These are phyloP conservation scores for Corynespora cassiicola DNA, from an alignment of 2,329 filamentous ascomycete genomes.

Conservation along the genomic window DNA sequence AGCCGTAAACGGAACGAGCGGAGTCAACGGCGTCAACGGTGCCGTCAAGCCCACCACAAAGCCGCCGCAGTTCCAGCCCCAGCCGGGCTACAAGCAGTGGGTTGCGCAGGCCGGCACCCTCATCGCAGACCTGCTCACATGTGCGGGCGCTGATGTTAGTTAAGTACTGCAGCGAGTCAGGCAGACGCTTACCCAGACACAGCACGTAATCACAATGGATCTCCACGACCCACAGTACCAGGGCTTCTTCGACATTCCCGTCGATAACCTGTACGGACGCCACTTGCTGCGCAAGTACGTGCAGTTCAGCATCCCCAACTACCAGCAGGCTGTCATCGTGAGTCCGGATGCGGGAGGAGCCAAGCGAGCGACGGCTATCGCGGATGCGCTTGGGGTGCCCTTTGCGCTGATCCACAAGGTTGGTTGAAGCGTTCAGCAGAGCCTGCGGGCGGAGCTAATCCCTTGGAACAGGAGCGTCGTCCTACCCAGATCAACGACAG, in stretches of 20 bases:
- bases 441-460: conserved; percentile 7
- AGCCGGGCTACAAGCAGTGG: conserved; percentile 97
- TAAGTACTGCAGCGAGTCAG: too few relatives aligned
- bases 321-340: conserved; percentile 87
- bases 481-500: conserved; percentile 87
- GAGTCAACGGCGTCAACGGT: conserved; percentile 22
- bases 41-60: conserved; percentile 47
- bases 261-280: conserved; percentile 94
- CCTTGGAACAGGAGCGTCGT: conserved; percentile 73
- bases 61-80: conserved; percentile 72
- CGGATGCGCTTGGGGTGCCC: conserved; percentile 89
- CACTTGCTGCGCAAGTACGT: conserved; percentile 73
- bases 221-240: conserved; percentile 91
- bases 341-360: conserved; percentile 96
- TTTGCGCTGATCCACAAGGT: conserved; percentile 99
- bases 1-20: conserved; percentile 36
- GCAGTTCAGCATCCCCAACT: conserved; percentile 82
- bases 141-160: conserved; percentile 95
- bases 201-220: conserved; percentile 97
- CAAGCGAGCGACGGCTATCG: conserved; percentile 94
- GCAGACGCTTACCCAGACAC: too few relatives aligned
- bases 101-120: conserved; percentile 96
- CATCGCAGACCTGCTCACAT: conserved; percentile 91
- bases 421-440: conserved; percentile 36
- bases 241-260: conserved; percentile 98